Percentiles rank a stretch among this genome's conserved stretches.
Evolutionary conservation across 768 basidiomycete species (phyloP).

Genomic region (Collybia mongolica): DNA sequence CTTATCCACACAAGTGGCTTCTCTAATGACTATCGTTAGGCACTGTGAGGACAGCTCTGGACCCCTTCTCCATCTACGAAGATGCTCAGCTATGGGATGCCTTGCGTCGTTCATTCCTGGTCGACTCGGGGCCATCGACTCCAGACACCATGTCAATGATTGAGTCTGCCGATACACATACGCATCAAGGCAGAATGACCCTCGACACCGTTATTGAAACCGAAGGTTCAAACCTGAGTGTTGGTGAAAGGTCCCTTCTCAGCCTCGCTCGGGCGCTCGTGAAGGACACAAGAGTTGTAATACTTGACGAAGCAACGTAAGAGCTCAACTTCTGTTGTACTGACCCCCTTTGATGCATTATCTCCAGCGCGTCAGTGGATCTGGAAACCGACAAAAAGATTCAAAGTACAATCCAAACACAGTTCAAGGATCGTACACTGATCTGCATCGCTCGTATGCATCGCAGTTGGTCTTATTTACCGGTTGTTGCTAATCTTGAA

Average conservation of each 20-base stretch:
- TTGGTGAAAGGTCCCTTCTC: conserved; percentile 70
- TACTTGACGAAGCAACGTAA: conserved; percentile 77
- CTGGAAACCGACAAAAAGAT: conserved; percentile 81
- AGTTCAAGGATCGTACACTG: conserved; percentile 72
- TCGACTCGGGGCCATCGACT: conserved; percentile 34
- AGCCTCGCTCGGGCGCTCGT: conserved; percentile 81
- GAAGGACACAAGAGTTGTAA: conserved; percentile 69
- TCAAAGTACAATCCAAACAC: conserved; percentile 72
- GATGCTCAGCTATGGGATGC: conserved; percentile 73
- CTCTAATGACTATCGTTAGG: conserved; percentile 27
- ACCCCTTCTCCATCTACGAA: conserved; percentile 60
- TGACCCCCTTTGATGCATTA: conserved; percentile 1
- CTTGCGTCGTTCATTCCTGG: conserved; percentile 54
- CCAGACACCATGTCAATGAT: conserved; percentile 30
- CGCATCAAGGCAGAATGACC: conserved; percentile 51
- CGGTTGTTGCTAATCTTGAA: conserved; percentile 13
- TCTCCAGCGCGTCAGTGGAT: conserved; percentile 60
- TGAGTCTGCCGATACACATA: conserved; percentile 30
- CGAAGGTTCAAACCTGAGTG: conserved; percentile 74
- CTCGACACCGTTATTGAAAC: conserved; percentile 77
- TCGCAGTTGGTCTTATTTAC: background rate
- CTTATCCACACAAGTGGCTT: too few species aligned
- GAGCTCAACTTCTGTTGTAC: conserved; percentile 5
- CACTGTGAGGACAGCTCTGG: conserved; percentile 56
- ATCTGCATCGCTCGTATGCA: conserved; percentile 77